Evolutionary conservation across 371 early-diverging fungal species (phyloP), one percentile per base, ranked within the genome.

Genomic region (Rhizopus stolonifer): DNA sequence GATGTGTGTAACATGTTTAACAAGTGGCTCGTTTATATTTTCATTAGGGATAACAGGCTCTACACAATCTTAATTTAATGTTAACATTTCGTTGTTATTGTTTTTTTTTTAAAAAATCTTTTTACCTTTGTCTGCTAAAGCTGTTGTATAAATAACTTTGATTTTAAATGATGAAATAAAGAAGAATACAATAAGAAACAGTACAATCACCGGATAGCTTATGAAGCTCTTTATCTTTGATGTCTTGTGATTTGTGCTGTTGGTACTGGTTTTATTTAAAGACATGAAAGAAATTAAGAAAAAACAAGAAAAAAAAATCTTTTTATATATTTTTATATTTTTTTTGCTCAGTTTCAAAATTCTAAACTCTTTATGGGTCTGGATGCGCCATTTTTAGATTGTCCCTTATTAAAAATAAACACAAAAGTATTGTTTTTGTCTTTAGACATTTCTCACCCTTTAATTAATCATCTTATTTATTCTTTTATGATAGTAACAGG

Each of bases 401-500:
- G 43, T 5, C 31, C 48, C 40, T 40, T 52, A 46, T 18, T 52
- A 52, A 51, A 45, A 52, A 43, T 42, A 43, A 42, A 23, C 6
- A 24, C 15, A 24, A 8, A 15, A 24, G n/a, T 9, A 25, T 13
- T 48, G 5, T 14, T 48, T 32, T 18, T 22, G 42, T 44, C 31
- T 42, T 21, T 52, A n/a, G n/a, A n/a, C n/a, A n/a, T n/a, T n/a
- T n/a, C n/a, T n/a, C n/a, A n/a, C n/a, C n/a, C n/a, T n/a, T n/a
- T n/a, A n/a, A n/a, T n/a, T n/a, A n/a, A n/a, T n/a, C n/a, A n/a
- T n/a, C n/a, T n/a, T n/a, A n/a, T n/a, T n/a, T n/a, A n/a, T n/a
- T n/a, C 24, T 51, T 60, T 63, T 21, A 64, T 47, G 18, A 66
- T 49, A 1, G 61, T 64, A n/a, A 70, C 66, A 13, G 70, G 64